Percentiles rank a stretch among this genome's conserved stretches.
Conservation (phyloP, 2,329 filamentous ascomycete genomes). For the Lizonia empirigonia region DNA sequence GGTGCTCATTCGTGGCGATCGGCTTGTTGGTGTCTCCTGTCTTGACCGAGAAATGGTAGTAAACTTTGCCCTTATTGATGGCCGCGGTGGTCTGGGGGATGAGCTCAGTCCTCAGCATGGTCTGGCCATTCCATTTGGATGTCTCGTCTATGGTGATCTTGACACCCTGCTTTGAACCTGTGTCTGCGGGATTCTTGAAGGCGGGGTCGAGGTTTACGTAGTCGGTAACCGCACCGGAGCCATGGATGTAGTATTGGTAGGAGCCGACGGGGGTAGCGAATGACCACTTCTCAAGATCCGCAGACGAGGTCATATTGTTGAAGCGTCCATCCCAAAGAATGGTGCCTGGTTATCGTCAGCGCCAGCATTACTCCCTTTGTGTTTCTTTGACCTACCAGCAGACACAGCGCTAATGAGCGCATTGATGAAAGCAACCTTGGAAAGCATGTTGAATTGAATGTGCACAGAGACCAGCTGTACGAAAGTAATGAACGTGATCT, state of each 20-base stretch:
- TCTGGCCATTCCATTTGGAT: slow-evolving; percentile 72
- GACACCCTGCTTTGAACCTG: slow-evolving; percentile 65
- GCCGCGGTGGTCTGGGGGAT: slow-evolving; percentile 71
- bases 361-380: too few relatives aligned
- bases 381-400: slow-evolving; percentile 27
- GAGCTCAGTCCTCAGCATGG: slow-evolving; percentile 73
- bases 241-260: slow-evolving; percentile 81
- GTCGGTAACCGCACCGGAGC: slow-evolving; percentile 59
- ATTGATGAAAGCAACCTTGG: slow-evolving; percentile 37
- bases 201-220: slow-evolving; percentile 70
- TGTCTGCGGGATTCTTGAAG: slow-evolving; percentile 71
- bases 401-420: slow-evolving; percentile 43
- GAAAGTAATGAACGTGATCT: slow-evolving; percentile 19
- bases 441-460: slow-evolving; percentile 37
- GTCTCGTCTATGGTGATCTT: slow-evolving; percentile 71
- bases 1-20: slow-evolving; percentile 67
- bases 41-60: slow-evolving; percentile 74
- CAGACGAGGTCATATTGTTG: slow-evolving; percentile 62
- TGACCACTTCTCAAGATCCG: slow-evolving; percentile 66
- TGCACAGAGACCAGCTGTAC: slow-evolving; percentile 33
- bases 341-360: slow-evolving; percentile 42
- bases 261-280: slow-evolving; percentile 70
- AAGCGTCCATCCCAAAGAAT: slow-evolving; percentile 70
- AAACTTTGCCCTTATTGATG: slow-evolving; percentile 69
- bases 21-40: slow-evolving; percentile 65